Conservation (phyloP, 140 eudicot species). For the Ambrosia hybrid region DNA sequence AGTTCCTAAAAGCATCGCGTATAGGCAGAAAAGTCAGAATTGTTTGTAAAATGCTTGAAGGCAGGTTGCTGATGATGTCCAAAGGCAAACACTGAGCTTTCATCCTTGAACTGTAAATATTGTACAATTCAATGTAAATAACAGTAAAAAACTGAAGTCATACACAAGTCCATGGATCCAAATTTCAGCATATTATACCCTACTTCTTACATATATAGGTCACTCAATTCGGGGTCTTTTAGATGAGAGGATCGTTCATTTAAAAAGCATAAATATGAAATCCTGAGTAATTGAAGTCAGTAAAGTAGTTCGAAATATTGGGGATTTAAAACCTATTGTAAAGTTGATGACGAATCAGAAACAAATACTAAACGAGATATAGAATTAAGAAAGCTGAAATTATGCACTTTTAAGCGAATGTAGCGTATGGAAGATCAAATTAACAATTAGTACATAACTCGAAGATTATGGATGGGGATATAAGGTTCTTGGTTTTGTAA, state of each 20-base stretch:
- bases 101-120: not conserved
- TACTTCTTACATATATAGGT: too few species aligned
- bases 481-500: not conserved
- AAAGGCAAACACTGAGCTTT: not conserved
- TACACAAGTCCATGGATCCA: too few species aligned
- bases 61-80: conserved; percentile 15
- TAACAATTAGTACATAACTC: too few species aligned
- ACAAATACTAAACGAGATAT: too few species aligned
- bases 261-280: too few species aligned
- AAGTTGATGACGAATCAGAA: not conserved
- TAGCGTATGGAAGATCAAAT: too few species aligned
- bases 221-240: too few species aligned
- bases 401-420: too few species aligned
- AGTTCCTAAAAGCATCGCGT: conserved; percentile 22
- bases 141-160: not conserved
- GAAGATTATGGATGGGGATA: not conserved
- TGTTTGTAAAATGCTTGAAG: conserved; percentile 4
- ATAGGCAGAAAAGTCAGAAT: conserved; percentile 16
- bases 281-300: not conserved
- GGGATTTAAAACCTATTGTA: not conserved
- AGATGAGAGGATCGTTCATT: too few species aligned
- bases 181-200: too few species aligned
- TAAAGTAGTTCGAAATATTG: not conserved
- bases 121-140: not conserved
- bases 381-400: not conserved